phyloP scores from a whole-genome alignment of 495 filamentous ascomycete genomes.

The Neurospora hispaniola region DNA sequence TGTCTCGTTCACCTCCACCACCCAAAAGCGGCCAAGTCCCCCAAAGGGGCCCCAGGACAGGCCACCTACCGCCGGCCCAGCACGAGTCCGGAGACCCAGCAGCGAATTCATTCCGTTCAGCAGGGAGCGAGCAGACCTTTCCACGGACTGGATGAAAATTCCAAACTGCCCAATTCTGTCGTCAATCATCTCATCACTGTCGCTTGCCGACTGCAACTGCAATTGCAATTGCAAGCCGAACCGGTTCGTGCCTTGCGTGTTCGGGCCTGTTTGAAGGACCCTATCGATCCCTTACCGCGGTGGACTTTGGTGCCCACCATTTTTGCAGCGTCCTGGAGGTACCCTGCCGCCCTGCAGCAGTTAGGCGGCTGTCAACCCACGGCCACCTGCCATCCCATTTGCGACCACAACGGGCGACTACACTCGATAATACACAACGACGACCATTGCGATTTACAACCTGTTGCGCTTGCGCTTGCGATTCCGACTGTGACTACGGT shows the following conservation, averaged over 20 bases:
- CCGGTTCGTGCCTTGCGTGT: neutral
- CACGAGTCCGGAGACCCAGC: neutral
- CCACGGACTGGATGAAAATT: neutral
- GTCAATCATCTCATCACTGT: neutral
- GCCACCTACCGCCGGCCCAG: neutral
- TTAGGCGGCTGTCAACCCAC: neutral
- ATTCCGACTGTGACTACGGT: neutral
- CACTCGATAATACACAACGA: neutral
- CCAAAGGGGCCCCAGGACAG: neutral
- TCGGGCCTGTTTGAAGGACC: neutral
- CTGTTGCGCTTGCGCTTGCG: neutral
- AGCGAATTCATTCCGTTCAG: neutral
- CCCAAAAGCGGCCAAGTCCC: neutral
- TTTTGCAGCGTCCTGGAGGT: neutral
- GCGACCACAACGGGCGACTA: neutral
- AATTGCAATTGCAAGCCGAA: neutral
- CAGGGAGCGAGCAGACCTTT: neutral
- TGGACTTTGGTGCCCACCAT: neutral
- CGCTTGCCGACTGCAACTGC: neutral
- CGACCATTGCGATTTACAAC: neutral
- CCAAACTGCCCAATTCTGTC: neutral
- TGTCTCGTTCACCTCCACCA: neutral
- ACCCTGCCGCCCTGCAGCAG: neutral
- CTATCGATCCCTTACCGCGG: neutral
- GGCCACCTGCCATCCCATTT: neutral